Conservation (phyloP, 768 basidiomycete species). For the Hemileccinum rubropunctum region DNA sequence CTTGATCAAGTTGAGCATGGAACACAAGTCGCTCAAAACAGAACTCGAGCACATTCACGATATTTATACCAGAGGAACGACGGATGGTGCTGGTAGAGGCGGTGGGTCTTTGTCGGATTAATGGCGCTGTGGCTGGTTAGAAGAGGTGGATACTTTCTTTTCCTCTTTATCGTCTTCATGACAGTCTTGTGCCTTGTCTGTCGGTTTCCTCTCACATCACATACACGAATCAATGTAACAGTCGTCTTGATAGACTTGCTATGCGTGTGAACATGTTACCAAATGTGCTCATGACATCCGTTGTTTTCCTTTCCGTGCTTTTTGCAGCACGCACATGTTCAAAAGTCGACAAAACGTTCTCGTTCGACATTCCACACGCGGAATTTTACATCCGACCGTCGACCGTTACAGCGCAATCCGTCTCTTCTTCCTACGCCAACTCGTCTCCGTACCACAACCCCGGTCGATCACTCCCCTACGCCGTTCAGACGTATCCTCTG, state of each 20-base stretch:
- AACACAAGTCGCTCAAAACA: conserved; percentile 46
- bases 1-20: conserved; percentile 40
- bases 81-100: background rate
- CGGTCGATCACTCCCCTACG: background rate
- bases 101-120: conserved; percentile 12
- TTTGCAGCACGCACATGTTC: conserved; percentile 11
- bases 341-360: conserved; percentile 9
- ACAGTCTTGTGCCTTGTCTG: too few species aligned
- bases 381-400: conserved; percentile 30
- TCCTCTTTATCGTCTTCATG: too few species aligned
- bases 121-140: too few species aligned
- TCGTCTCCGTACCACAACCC: conserved; percentile 4
- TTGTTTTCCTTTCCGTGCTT: background rate
- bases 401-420: conserved; percentile 62
- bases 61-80: conserved; percentile 31
- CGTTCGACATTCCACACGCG: conserved; percentile 25
- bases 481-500: background rate
- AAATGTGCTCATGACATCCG: background rate
- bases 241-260: too few species aligned
- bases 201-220: too few species aligned
- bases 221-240: conserved; percentile 1
- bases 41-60: conserved; percentile 52
- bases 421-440: conserved; percentile 49
- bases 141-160: too few species aligned
- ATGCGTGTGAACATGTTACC: conserved; percentile 6